These are phyloP conservation scores for Leccinum obscurum DNA, from an alignment of 768 basidiomycete genomes.

Conservation along the genomic window DNA sequence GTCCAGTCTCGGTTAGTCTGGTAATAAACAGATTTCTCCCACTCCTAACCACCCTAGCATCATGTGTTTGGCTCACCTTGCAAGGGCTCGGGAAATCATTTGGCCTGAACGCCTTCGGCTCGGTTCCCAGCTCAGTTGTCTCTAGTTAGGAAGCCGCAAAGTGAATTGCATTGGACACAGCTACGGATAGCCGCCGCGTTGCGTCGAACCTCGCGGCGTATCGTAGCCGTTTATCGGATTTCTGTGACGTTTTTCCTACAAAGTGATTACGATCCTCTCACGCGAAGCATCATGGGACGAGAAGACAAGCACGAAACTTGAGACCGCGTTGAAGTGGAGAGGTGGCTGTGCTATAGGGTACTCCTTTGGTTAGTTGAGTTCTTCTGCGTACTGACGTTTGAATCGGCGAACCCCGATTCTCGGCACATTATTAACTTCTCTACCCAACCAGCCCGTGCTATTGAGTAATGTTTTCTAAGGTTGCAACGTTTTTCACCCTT, in stretches of 20 bases:
- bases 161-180: not conserved
- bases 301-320: not conserved
- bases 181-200: not conserved
- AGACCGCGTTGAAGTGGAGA: not conserved
- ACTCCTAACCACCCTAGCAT: not conserved
- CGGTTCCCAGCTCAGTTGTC: not conserved
- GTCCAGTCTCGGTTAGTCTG: not conserved
- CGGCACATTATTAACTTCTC: not conserved
- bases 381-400: not conserved
- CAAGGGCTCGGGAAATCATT: not conserved
- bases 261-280: conserved; percentile 1
- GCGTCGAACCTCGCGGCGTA: not conserved
- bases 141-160: not conserved
- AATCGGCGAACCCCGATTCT: not conserved
- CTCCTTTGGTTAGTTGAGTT: not conserved
- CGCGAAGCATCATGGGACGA: not conserved
- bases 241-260: not conserved
- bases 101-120: not conserved
- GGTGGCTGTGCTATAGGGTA: conserved; percentile 5
- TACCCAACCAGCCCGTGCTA: not conserved
- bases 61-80: not conserved
- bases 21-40: not conserved
- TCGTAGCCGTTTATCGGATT: not conserved
- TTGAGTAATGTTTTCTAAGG: not conserved
- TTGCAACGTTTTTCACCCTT: not conserved